Base-by-base conservation (phyloP, 169 alveolate genomes). In the Perkinsus chesapeaki region DNA sequence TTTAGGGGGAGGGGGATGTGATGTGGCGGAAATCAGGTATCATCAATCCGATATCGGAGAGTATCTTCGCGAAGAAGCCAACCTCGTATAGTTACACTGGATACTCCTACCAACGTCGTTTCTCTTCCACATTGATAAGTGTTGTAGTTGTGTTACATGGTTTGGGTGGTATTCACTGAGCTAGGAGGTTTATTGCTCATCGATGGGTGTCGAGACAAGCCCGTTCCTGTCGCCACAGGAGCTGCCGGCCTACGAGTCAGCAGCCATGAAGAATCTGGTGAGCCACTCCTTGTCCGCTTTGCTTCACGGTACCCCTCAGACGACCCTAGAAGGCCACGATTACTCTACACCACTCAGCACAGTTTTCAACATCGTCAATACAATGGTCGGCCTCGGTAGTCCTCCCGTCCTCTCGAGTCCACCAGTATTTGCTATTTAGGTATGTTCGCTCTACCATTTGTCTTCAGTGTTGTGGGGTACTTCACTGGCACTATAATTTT, bases 1-100 rank as follows among this genome's bases (percentile, higher is more conserved):
- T 12, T 60, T 34, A 16, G 12, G 82, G 82, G 37, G 9, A 19
- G 9, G 27, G 72, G 72, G 72, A 47, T 19, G 9, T 47, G 72
- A 19, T n/a, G n/a, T n/a, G n/a, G n/a, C n/a, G 72, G 27, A 10
- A 47, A 20, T 7, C 82, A 60, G 43, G 31, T 92, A 39, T 94
- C 97, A 97, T 95, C 97, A 98, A 92, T 95, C 99, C 20, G 99
- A 98, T 95, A 96, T 98, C 3, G 99, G 99, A 37, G 99, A 98
- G 96, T 98, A 98, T 94, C 96, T 98, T 73, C 97, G 99, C 95
- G 96, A 96, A 82, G 99, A 98, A 94, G 99, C 97, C 39, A 98
- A 97, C 91, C 95, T 96, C 91, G 96, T 96, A 73, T 95, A 95
- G 90, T 92, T 47, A 91, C 73, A 39, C 48, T 47, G 93, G 92